Percentiles rank a stretch among this genome's conserved stretches.
These are phyloP conservation scores for Capsicum chinense DNA, from an alignment of 257 asterid species.

Conservation along the genomic window DNA sequence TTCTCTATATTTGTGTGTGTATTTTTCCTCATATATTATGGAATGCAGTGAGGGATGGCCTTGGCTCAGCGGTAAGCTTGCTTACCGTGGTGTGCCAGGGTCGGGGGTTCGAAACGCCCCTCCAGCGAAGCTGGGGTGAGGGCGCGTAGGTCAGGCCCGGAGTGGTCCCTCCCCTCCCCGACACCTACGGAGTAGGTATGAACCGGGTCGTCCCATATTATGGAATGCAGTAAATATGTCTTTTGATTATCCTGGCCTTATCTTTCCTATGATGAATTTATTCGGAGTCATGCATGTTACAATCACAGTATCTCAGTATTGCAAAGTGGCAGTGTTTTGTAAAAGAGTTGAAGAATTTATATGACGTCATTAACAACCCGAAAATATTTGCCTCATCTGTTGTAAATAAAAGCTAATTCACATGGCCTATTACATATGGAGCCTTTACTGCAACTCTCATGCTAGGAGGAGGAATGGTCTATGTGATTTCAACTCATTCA, in stretches of 20 bases:
- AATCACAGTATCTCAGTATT: neutral
- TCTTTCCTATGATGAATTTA: constrained; percentile 1
- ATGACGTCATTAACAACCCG: neutral
- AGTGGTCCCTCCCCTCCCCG: no score
- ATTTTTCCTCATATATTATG: no score
- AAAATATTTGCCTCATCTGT: neutral
- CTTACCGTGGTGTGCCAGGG: no score
- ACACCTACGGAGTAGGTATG: no score
- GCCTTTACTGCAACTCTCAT: neutral
- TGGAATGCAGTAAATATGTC: constrained; percentile 3
- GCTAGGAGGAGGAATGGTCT: neutral
- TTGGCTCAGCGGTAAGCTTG: no score
- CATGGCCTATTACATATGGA: neutral
- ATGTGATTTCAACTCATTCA: no score
- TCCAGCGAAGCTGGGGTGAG: no score
- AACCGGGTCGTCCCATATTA: neutral
- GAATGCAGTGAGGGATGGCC: no score
- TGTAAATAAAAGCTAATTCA: neutral
- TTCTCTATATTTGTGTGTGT: no score
- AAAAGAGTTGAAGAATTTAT: neutral
- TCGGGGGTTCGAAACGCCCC: no score
- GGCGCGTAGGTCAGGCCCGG: no score
- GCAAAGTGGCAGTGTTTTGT: constrained; percentile 13
- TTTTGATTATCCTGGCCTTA: neutral
- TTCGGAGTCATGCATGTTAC: neutral